These are phyloP conservation scores for Penicillium sp. DNA, from an alignment of 2,329 filamentous ascomycete species.

Conservation along the genomic window DNA sequence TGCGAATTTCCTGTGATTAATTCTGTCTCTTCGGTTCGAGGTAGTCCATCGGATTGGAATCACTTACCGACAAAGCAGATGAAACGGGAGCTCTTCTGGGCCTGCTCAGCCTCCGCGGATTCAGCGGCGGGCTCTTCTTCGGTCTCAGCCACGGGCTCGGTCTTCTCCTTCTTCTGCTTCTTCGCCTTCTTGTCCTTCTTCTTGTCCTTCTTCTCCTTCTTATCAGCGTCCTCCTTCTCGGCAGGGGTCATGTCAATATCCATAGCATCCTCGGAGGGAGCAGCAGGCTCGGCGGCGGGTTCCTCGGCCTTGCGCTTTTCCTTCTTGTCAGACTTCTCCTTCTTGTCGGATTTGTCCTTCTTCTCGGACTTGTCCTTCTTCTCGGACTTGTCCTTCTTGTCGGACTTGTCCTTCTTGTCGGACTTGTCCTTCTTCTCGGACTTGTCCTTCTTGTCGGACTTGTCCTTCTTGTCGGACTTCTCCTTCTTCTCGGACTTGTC, in stretches of 20 bases:
- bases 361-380: constrained; percentile 14
- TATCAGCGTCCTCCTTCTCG: constrained; percentile 21
- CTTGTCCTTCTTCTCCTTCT: constrained; percentile 23
- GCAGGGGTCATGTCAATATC: constrained; percentile 14
- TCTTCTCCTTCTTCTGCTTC: constrained; percentile 16
- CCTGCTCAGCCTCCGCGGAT: constrained; percentile 15
- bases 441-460: constrained; percentile 14
- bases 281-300: constrained; percentile 8
- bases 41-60: not conserved
- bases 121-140: constrained; percentile 17
- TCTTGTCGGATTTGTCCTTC: constrained; percentile 11
- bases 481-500: constrained; percentile 6
- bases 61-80: constrained; percentile 71
- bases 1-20: not conserved
- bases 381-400: constrained; percentile 17
- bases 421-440: not conserved
- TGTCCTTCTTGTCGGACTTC: constrained; percentile 17
- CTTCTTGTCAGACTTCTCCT: constrained; percentile 5
- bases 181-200: constrained; percentile 19
- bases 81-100: constrained; percentile 56
- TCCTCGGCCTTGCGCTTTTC: constrained; percentile 17
- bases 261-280: constrained; percentile 7
- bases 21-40: not conserved
- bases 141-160: constrained; percentile 17
- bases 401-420: constrained; percentile 11